Base-by-base conservation (phyloP, 441 rosid species). In the Populus hybrid region DNA sequence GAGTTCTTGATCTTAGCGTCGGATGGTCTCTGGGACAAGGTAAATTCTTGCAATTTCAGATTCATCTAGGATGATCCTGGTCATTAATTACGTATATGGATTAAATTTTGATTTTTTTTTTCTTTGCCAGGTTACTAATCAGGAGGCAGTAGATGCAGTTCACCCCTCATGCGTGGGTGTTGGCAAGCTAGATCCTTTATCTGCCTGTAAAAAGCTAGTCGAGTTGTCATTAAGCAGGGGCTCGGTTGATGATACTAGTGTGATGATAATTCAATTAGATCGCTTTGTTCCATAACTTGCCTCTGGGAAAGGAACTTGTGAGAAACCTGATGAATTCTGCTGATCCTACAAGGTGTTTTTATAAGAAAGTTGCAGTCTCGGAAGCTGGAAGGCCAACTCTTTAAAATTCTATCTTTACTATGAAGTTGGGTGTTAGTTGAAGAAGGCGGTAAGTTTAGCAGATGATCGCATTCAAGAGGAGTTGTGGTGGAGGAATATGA, bases 1-100 rank as follows among this genome's bases (percentile, higher is more conserved):
- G 98, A 96, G 82, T 94, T 96, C 89, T 84, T 95, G 86, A 91
- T 95, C 81, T 82, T 95, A 75, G 99, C 97, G 7, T 95, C 98
- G 3, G 99, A 94, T 72, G 99, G 98, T n/a, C 82, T 95, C 18
- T 95, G 99, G 99, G 95, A 94, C 40, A 95, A 90, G 93, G 99
- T 95, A 86, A 70, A 72, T 26, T 70, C 7, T 70, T 0, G 8
- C 50, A 70, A 23, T 14, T 50, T 7, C 75, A 32, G 69, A 38
- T 20, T 20, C 23, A 5, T 3, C 67, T n/a, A 50, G 20, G 57
- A 50, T 50, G 57, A 50, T 50, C 57, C 57, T 50, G 57, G 18
- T 6, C 57, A 50, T 14, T 50, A 50, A 50, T 50, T 50, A 50
- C 57, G 57, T 14, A 5, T 50, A 50, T 50, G 57, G n/a, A 50